Evolutionary conservation across 2,329 filamentous ascomycete species (phyloP).

Genomic region (Talaromyces sp.): DNA sequence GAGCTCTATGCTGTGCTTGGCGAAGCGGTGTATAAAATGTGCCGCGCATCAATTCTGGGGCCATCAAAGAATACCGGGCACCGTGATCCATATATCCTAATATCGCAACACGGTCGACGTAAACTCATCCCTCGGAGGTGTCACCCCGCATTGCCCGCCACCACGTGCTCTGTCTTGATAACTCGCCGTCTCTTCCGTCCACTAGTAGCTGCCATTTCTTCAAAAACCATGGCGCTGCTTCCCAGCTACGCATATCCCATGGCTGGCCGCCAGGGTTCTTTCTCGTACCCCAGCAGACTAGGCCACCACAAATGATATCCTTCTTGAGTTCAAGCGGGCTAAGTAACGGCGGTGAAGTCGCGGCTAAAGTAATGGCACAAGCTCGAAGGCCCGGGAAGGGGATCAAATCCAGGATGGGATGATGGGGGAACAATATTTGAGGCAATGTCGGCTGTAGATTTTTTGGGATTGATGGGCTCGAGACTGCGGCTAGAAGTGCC

Average conservation of each 20-base stretch:
- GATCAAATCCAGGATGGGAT: slow-evolving; percentile 9
- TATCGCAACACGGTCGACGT: background rate
- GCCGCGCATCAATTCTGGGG: background rate
- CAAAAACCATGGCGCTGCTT: slow-evolving; percentile 41
- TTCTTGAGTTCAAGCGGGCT: slow-evolving; percentile 9
- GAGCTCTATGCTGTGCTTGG: background rate
- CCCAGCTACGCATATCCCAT: slow-evolving; percentile 44
- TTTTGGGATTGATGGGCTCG: slow-evolving; percentile 7
- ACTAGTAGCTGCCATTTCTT: slow-evolving; percentile 36
- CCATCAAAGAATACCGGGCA: background rate
- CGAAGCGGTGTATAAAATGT: background rate
- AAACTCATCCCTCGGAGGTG: background rate
- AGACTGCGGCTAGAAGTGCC: slow-evolving; percentile 1
- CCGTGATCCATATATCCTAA: background rate
- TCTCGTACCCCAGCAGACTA: slow-evolving; percentile 10
- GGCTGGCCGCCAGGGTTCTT: slow-evolving; percentile 25
- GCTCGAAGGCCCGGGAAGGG: slow-evolving; percentile 8
- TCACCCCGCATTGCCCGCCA: slow-evolving; percentile 18
- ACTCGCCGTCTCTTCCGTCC: slow-evolving; percentile 33
- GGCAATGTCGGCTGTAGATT: slow-evolving; percentile 8
- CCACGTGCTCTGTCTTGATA: slow-evolving; percentile 21
- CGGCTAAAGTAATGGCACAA: slow-evolving; percentile 6
- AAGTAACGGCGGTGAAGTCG: slow-evolving; percentile 4
- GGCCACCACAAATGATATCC: slow-evolving; percentile 11
- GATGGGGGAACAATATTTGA: slow-evolving; percentile 11